These are phyloP conservation scores for Begonia loranthoides DNA, from an alignment of 306 rosid species.

Conservation along the genomic window DNA sequence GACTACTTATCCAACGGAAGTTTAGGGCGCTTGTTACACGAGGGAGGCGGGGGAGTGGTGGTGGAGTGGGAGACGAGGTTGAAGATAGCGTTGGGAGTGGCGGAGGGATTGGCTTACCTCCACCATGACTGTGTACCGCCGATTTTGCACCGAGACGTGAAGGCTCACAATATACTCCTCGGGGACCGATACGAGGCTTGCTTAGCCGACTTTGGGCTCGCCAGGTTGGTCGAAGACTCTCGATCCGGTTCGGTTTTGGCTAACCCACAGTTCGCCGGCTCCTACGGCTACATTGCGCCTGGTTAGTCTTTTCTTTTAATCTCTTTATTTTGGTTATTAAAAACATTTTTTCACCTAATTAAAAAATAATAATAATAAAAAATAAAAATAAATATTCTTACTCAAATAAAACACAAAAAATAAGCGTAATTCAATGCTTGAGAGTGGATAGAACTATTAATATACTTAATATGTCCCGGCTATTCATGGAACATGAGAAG, in stretches of 20 bases:
- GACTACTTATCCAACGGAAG: conserved; percentile 60
- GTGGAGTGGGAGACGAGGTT: conserved; percentile 82
- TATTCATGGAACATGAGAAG: too few species aligned
- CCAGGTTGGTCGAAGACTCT: conserved; percentile 61
- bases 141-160: conserved; percentile 91
- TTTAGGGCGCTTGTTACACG: conserved; percentile 48
- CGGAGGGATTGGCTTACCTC: conserved; percentile 75
- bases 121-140: conserved; percentile 90
- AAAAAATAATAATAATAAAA: too few species aligned
- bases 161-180: conserved; percentile 53
- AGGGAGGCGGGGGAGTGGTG: conserved; percentile 37
- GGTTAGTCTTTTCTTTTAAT: conserved; percentile 21
- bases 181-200: conserved; percentile 70
- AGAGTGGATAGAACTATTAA: too few species aligned
- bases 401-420: too few species aligned
- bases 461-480: too few species aligned
- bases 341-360: too few species aligned
- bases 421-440: too few species aligned
- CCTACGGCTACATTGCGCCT: conserved; percentile 94
- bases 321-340: too few species aligned
- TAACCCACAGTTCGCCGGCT: conserved; percentile 75
- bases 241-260: conserved; percentile 34
- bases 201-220: conserved; percentile 90
- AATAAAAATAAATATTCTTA: too few species aligned
- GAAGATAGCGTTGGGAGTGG: conserved; percentile 76